These are phyloP conservation scores for Catharanthus roseus DNA, from an alignment of 257 asterid species.

Conservation along the genomic window DNA sequence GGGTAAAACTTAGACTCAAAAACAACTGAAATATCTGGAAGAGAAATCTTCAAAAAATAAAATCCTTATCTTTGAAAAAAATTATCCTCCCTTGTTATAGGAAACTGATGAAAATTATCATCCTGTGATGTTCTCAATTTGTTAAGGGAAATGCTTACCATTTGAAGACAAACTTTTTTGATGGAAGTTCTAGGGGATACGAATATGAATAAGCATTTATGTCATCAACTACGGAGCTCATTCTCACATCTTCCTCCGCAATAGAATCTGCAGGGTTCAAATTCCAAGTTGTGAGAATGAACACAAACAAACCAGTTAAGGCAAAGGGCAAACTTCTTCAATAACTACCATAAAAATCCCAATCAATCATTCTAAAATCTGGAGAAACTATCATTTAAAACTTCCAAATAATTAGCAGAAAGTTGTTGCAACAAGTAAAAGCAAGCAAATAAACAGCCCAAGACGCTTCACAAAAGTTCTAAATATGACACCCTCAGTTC, in stretches of 20 bases:
- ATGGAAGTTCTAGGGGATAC: constrained; percentile 62
- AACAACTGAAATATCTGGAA: neutral
- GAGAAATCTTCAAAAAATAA: neutral
- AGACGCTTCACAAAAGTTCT: neutral
- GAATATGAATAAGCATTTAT: constrained; percentile 80
- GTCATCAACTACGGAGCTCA: constrained; percentile 58
- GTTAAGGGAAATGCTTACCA: constrained; percentile 45
- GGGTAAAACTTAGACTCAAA: neutral
- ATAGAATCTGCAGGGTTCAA: constrained; percentile 36
- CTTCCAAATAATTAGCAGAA: neutral
- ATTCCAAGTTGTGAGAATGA: constrained; percentile 16
- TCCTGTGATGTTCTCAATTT: neutral
- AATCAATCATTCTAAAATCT: neutral
- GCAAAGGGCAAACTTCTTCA: constrained; percentile 2
- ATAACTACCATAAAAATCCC: neutral
- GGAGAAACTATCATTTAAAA: neutral
- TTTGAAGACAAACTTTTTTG: constrained; percentile 64
- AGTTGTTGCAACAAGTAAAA: neutral
- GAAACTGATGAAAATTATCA: neutral
- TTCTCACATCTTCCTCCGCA: constrained; percentile 65
- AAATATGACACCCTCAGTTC: neutral
- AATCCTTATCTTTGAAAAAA: neutral
- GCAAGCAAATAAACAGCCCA: neutral
- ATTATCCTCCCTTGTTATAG: neutral
- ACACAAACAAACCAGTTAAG: constrained; percentile 3